Evolutionary conservation across 257 asterid genomes (phyloP).

Genomic region (Lavandula angustifolia): DNA sequence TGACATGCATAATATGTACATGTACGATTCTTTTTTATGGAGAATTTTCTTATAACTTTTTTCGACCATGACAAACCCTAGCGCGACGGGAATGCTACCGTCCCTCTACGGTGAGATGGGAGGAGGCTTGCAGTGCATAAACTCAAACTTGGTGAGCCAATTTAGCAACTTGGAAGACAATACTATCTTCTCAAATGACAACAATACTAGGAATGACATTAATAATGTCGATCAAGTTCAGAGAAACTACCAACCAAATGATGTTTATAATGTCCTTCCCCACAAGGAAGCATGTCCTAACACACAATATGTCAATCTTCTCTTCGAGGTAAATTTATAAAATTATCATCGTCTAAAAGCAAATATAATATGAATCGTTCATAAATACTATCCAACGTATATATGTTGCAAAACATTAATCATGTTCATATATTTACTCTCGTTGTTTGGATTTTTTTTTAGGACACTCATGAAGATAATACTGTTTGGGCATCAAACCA

Average conservation of each 20-base stretch:
- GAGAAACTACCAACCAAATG: not conserved
- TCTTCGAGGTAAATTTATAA: slow-evolving; percentile 28
- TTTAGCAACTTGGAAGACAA: slow-evolving; percentile 14
- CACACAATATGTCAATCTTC: not conserved
- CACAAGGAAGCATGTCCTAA: slow-evolving; percentile 1
- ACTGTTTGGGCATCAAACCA: not conserved
- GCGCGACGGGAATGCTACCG: not conserved
- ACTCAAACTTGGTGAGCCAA: slow-evolving; percentile 22
- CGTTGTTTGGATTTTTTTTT: not conserved
- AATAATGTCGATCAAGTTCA: not conserved
- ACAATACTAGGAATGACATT: not conserved
- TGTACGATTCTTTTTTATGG: too few species aligned
- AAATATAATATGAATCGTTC: not conserved
- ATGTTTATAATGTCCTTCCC: slow-evolving; percentile 11
- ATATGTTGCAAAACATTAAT: not conserved
- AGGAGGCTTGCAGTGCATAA: not conserved
- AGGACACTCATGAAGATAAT: slow-evolving; percentile 33
- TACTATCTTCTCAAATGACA: not conserved
- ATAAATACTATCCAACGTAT: not conserved
- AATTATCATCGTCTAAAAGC: too few species aligned
- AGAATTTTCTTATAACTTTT: too few species aligned
- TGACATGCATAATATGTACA: too few species aligned
- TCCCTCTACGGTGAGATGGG: slow-evolving; percentile 6
- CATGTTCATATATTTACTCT: not conserved
- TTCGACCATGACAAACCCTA: slow-evolving; percentile 11